Evolutionary conservation across 352 stramenopile genomes (phyloP).

Genomic region (Phytophthora cajani): DNA sequence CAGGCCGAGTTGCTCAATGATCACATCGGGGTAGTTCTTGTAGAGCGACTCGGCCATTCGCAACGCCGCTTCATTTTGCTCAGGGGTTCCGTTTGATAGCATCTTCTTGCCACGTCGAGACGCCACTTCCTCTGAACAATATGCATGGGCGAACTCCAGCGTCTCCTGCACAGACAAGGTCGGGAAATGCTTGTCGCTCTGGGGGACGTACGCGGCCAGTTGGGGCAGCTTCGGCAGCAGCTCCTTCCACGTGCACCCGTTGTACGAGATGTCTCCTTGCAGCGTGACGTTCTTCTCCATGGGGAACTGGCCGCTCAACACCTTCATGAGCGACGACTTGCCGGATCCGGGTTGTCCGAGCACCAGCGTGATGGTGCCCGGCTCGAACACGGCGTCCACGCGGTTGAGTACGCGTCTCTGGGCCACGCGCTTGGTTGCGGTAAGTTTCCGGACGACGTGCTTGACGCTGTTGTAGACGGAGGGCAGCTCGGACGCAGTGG

Average conservation of each 20-base stretch:
- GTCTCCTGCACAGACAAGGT: constrained; percentile 39
- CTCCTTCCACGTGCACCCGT: constrained; percentile 20
- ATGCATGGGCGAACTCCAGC: constrained; percentile 37
- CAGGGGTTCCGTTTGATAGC: constrained; percentile 36
- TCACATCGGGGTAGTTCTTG: constrained; percentile 33
- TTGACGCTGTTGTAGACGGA: constrained; percentile 38
- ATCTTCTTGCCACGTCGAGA: constrained; percentile 57
- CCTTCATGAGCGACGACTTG: constrained; percentile 49
- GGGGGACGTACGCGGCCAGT: constrained; percentile 30
- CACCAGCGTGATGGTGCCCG: constrained; percentile 43
- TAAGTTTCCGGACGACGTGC: constrained; percentile 20
- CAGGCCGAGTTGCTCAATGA: constrained; percentile 37
- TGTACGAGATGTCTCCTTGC: constrained; percentile 44
- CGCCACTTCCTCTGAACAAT: constrained; percentile 37
- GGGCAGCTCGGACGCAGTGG: constrained; percentile 29
- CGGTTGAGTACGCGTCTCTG: constrained; percentile 35
- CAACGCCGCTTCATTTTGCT: constrained; percentile 27
- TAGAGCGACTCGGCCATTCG: constrained; percentile 12
- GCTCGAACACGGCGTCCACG: constrained; percentile 42
- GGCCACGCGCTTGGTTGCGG: constrained; percentile 8
- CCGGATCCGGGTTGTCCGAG: constrained; percentile 45
- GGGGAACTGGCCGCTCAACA: constrained; percentile 42
- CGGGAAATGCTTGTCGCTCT: constrained; percentile 39
- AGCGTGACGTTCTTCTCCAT: constrained; percentile 33
- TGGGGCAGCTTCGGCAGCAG: constrained; percentile 24